Evolutionary conservation across 441 rosid genomes (phyloP).

Genomic region (Theobroma grandiflorum): DNA sequence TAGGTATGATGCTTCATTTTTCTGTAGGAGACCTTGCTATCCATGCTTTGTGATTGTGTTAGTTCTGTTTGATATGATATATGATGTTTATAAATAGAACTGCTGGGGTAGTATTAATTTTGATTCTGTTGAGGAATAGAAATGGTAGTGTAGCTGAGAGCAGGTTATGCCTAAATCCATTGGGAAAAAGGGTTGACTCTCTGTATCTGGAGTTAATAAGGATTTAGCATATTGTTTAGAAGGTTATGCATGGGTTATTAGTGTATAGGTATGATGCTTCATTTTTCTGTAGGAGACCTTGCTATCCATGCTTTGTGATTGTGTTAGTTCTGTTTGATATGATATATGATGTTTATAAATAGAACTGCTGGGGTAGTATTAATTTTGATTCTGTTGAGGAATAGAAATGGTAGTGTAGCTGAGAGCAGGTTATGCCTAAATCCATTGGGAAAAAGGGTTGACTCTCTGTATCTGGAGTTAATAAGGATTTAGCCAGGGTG

Average conservation of each 20-base stretch:
- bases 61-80: not conserved
- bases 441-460: not conserved
- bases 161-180: not conserved
- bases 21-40: not conserved
- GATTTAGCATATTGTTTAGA: not conserved
- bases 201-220: not conserved
- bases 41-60: not conserved
- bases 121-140: not conserved
- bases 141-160: not conserved
- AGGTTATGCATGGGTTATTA: not conserved
- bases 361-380: not conserved
- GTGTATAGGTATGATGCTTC: not conserved
- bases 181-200: not conserved
- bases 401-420: not conserved
- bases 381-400: not conserved
- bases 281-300: not conserved
- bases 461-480: not conserved
- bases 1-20: slow-evolving; percentile 1
- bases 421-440: not conserved
- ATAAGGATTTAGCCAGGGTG: not conserved
- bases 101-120: not conserved
- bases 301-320: not conserved
- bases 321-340: not conserved
- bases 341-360: not conserved
- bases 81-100: not conserved